These are phyloP conservation scores for Xylariaceae sp. DNA, from an alignment of 2,329 filamentous ascomycete genomes.

Conservation along the genomic window DNA sequence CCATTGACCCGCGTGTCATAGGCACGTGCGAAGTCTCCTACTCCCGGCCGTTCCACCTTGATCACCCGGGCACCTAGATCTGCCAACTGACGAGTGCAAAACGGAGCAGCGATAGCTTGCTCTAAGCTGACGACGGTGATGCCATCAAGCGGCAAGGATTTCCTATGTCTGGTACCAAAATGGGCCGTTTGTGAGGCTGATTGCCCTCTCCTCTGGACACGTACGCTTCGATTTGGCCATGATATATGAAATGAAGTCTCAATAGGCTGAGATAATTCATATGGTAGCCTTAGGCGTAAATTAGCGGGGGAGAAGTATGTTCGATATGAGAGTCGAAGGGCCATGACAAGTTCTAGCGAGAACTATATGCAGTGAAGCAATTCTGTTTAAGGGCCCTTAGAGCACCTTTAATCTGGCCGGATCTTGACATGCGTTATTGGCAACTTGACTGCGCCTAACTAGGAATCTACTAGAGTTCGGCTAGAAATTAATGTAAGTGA, in stretches of 20 bases:
- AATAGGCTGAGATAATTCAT: neutral
- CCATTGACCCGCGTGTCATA: conserved; percentile 58
- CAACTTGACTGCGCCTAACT: no score
- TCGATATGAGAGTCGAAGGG: neutral
- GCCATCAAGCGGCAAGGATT: conserved; percentile 45
- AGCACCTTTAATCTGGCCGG: no score
- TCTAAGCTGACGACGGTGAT: conserved; percentile 59
- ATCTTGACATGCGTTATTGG: no score
- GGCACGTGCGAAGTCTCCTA: conserved; percentile 58
- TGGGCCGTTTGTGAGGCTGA: conserved; percentile 1
- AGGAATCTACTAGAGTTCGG: no score
- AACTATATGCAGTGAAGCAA: no score
- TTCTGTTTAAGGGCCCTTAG: no score
- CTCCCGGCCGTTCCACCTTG: conserved; percentile 58
- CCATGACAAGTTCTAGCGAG: neutral
- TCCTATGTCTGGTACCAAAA: neutral
- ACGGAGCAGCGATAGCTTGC: conserved; percentile 60
- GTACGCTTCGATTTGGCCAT: neutral
- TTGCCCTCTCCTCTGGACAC: neutral
- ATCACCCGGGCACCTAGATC: conserved; percentile 61
- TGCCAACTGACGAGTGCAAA: conserved; percentile 60
- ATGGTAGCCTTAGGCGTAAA: neutral
- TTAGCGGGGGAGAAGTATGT: neutral
- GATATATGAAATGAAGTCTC: neutral
- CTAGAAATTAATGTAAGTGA: no score